Evolutionary conservation across 2,329 filamentous ascomycete genomes (phyloP).

Genomic region (Trichophyton schoenleinii): DNA sequence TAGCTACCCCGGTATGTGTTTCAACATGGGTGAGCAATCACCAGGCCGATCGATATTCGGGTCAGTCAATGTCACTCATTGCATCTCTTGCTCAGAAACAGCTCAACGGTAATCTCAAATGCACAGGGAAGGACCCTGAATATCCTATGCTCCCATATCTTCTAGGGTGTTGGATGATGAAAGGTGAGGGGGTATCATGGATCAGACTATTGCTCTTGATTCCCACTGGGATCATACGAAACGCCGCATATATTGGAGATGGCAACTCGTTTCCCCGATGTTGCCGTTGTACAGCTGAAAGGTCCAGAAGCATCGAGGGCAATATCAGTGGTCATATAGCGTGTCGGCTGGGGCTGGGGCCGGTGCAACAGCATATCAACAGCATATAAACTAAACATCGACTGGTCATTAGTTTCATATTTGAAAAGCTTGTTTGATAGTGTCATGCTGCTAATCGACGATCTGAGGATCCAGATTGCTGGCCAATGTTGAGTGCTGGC

Average conservation of each 20-base stretch:
- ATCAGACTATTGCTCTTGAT: background rate
- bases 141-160: background rate
- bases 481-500: background rate
- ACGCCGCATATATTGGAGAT: background rate
- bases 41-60: background rate
- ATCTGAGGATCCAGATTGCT: background rate
- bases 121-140: background rate
- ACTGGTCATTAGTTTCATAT: background rate
- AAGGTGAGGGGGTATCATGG: background rate
- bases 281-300: background rate
- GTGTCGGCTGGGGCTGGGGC: background rate
- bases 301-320: background rate
- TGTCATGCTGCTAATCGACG: background rate
- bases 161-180: background rate
- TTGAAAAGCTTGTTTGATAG: constrained; percentile 1
- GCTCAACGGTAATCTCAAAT: background rate
- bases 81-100: background rate
- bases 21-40: background rate
- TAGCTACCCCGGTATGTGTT: background rate
- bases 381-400: background rate
- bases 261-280: background rate
- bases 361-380: background rate
- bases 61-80: background rate
- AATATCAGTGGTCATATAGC: background rate
- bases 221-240: background rate